Evolutionary conservation across 345 rosid genomes (phyloP), one percentile per base, ranked within the genome.

Genomic region (Nasturtium officinale): DNA sequence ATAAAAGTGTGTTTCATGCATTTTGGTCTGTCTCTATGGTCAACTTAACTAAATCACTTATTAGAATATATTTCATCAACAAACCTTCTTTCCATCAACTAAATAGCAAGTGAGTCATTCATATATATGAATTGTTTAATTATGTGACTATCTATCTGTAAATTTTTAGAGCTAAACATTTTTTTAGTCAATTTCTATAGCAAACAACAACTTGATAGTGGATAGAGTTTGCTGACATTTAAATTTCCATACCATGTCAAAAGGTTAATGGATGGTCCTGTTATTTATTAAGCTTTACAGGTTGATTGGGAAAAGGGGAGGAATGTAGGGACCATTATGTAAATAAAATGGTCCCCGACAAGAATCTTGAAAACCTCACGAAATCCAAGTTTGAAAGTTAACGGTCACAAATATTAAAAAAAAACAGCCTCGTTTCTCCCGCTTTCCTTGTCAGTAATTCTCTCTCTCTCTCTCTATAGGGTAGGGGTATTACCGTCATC

Each of bases 341-440:
- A 57, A 56, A 28, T 7, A 20, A 30, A 38, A 48, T 52, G 74
- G 74, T 67, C 64, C 69, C 78, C 64, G 69, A 75, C 74, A 68
- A 53, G 79, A 68, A 75, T 75, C 78, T 75, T 51, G 6, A 67
- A 40, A 52, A 56, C 53, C 7, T 60, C 58, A 40, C 74, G 57
- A 61, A 61, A 67, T 61, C 74, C 70, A 61, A 61, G n/a, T 67
- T 75, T 75, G 74, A 76, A 69, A 76, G 64, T 69, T 54, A 69
- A 69, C 79, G 79, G 79, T 76, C 75, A 76, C 65, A 61, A 45
- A 20, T 3, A 3, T 64, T 16, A 7, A 11, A 57, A 58, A 5
- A 43, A 43, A 67, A 33, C 40, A 69, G 42, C 63, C 64, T 60
- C 56, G 74, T 26, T 40, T 15, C 4, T 67, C 61, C 46, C 67